Conservation (phyloP, 805 yeast genomes). For the Wickerhamomyces ciferrii region DNA sequence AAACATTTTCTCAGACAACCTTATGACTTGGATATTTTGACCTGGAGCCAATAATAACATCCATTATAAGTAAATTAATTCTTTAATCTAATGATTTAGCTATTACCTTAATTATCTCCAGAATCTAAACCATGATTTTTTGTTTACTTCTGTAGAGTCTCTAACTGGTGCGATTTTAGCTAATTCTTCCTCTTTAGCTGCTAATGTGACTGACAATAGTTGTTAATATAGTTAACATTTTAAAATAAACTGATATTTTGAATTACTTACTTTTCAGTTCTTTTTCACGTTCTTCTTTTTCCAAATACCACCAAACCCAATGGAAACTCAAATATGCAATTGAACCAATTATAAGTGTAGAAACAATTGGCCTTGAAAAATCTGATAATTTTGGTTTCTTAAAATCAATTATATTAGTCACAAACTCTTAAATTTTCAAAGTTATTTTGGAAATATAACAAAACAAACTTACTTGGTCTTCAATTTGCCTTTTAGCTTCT, state of each 20-base stretch:
- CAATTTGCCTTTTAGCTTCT: not conserved
- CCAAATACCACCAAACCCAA: not conserved
- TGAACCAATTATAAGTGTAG: not conserved
- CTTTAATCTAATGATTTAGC: no score
- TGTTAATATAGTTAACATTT: not conserved
- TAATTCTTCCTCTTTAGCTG: not conserved
- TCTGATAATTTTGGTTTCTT: constrained; percentile 1
- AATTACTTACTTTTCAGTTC: not conserved
- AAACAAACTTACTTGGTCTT: not conserved
- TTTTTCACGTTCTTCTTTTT: not conserved
- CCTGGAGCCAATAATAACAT: no score
- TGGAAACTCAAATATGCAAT: not conserved
- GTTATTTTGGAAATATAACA: no score
- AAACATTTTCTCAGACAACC: no score
- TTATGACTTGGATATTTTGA: no score
- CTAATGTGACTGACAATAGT: not conserved
- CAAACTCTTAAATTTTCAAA: not conserved
- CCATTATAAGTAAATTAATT: no score
- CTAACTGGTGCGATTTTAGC: not conserved
- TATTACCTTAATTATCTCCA: not conserved
- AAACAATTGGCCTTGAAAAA: not conserved
- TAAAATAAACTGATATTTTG: not conserved
- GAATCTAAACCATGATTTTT: not conserved
- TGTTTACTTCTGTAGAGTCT: not conserved
- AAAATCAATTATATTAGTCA: not conserved